phyloP scores from a whole-genome alignment of 305 asterid species.

The Fraxinus platypoda region DNA sequence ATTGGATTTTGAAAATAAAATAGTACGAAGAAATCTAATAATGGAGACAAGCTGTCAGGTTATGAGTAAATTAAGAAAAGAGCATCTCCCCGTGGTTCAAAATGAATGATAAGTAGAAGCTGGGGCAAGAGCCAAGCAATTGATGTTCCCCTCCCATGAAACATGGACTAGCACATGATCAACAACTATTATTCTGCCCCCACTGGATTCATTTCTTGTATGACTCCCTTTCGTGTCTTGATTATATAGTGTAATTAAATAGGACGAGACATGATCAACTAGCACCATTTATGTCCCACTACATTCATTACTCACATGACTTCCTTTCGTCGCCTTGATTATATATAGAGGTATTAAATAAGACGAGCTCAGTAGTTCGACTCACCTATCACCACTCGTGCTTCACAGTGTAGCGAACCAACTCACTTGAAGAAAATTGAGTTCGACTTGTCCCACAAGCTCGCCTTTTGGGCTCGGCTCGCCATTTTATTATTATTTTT shows the following conservation, averaged over 20 bases:
- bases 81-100: neutral
- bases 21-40: neutral
- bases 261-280: neutral
- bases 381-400: too few species aligned
- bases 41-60: neutral
- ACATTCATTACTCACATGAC: neutral
- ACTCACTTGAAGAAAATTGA: too few species aligned
- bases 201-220: neutral
- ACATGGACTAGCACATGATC: conserved; percentile 26
- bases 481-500: neutral
- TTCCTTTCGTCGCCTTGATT: neutral
- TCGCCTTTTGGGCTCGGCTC: neutral
- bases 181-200: neutral
- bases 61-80: neutral
- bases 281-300: neutral
- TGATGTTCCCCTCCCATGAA: conserved; percentile 30
- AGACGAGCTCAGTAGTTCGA: too few species aligned
- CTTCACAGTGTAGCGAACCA: too few species aligned
- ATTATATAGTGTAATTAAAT: neutral
- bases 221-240: neutral
- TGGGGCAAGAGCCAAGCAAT: neutral
- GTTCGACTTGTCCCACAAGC: neutral
- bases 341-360: too few species aligned
- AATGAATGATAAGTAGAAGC: neutral
- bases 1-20: neutral